A percentile compares a stretch with the other conserved stretches of the same genome.
Evolutionary conservation across 1,284 basidiomycete genomes (phyloP).

Genomic region (Cutaneotrichosporon cutaneum): DNA sequence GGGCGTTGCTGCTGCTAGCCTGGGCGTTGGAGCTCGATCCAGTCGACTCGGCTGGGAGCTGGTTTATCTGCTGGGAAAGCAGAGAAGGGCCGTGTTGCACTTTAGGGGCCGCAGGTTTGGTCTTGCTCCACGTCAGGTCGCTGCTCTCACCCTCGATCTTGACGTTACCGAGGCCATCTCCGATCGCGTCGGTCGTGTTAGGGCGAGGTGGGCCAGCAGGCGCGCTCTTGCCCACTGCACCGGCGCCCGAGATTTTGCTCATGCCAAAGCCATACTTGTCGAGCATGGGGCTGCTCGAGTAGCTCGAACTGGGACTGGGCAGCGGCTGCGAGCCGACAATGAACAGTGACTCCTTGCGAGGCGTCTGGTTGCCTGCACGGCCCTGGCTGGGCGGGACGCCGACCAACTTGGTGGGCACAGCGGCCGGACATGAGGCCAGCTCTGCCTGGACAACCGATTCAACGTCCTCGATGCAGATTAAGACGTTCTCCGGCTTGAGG

Average conservation of each 20-base stretch:
- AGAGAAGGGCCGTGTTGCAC: conserved; percentile 66
- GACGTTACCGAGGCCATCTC: conserved; percentile 63
- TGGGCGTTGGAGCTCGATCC: not conserved
- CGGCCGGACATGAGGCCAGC: conserved; percentile 61
- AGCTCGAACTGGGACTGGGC: conserved; percentile 72
- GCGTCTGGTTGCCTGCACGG: conserved; percentile 95
- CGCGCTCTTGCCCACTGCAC: conserved; percentile 29
- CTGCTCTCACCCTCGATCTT: conserved; percentile 57
- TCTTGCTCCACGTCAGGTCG: conserved; percentile 61
- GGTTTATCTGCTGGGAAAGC: conserved; percentile 72
- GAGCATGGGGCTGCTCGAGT: conserved; percentile 72
- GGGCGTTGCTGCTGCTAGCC: not conserved
- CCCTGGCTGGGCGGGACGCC: conserved; percentile 95
- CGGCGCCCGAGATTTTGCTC: conserved; percentile 61
- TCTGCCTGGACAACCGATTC: conserved; percentile 89
- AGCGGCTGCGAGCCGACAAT: conserved; percentile 94
- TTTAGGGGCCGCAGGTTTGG: conserved; percentile 46
- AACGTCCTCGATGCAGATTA: conserved; percentile 96
- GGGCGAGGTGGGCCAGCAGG: conserved; percentile 13
- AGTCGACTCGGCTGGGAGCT: not conserved
- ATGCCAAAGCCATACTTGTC: conserved; percentile 92
- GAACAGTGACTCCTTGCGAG: conserved; percentile 78
- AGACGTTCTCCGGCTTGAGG: conserved; percentile 96
- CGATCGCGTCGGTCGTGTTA: conserved; percentile 56
- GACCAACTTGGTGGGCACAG: conserved; percentile 74